phyloP scores from a whole-genome alignment of 176 grass and related monocot genomes.

The Sorghum bicolor region DNA sequence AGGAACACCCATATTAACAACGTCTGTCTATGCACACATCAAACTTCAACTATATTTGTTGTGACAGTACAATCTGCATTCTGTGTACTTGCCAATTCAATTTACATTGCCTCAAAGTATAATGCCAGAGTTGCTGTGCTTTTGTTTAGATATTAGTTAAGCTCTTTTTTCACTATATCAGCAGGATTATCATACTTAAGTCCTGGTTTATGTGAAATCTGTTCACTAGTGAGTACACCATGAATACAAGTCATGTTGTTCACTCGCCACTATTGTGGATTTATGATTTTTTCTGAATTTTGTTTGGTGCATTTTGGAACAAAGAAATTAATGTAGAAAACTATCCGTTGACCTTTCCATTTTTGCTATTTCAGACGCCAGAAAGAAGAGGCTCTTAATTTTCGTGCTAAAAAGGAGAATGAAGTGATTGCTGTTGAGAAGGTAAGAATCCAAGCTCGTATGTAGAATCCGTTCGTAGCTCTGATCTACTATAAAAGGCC shows the following conservation, averaged over 20 bases:
- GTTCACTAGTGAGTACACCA: neutral
- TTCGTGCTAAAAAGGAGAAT: constrained; percentile 78
- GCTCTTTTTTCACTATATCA: neutral
- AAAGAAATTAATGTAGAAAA: neutral
- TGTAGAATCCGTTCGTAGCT: constrained; percentile 11
- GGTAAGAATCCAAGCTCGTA: constrained; percentile 48
- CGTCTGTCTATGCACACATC: neutral
- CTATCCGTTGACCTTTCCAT: constrained; percentile 2
- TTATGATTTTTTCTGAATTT: constrained; percentile 12
- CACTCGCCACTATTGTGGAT: neutral
- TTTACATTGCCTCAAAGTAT: neutral
- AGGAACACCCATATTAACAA: neutral
- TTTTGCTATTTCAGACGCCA: constrained; percentile 57
- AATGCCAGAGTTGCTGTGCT: neutral
- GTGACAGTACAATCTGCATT: neutral
- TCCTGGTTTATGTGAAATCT: neutral
- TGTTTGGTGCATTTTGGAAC: neutral
- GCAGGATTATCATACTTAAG: neutral
- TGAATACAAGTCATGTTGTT: constrained; percentile 16
- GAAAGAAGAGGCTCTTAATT: constrained; percentile 98
- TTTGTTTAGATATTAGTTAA: neutral
- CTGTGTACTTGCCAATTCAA: neutral
- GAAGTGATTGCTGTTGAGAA: constrained; percentile 76
- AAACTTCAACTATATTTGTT: neutral
- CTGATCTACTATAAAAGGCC: constrained; percentile 19